A percentile compares a stretch with the other conserved stretches of the same genome.
These are phyloP conservation scores for Pseudopithomyces maydicus DNA, from an alignment of 2,329 filamentous ascomycete species.

Conservation along the genomic window DNA sequence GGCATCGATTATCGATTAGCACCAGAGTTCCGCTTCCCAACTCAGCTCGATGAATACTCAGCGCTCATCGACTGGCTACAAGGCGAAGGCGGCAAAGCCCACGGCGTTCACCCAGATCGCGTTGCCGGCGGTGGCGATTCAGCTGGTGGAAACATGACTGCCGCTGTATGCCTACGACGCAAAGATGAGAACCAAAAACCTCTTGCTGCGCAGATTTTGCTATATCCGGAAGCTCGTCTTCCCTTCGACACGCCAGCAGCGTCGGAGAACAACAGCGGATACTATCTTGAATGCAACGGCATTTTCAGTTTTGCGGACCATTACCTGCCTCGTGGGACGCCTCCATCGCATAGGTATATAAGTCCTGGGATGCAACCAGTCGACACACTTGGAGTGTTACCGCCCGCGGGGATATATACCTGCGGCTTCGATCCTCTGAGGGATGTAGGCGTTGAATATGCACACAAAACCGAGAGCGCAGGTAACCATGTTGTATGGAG, in stretches of 20 bases:
- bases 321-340: not conserved
- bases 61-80: conserved; percentile 36
- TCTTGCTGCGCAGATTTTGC: conserved; percentile 37
- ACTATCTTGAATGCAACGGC: not conserved
- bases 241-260: conserved; percentile 10
- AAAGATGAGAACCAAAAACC: conserved; percentile 29
- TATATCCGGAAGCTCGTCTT: conserved; percentile 41
- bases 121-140: conserved; percentile 42
- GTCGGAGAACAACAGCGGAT: not conserved
- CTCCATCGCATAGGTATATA: not conserved
- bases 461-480: not conserved
- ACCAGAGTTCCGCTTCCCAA: conserved; percentile 39
- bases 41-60: conserved; percentile 42
- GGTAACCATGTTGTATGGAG: not conserved
- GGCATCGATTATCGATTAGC: conserved; percentile 44
- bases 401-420: not conserved
- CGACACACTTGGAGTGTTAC: not conserved
- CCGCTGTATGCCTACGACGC: conserved; percentile 33
- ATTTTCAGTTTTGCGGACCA: not conserved
- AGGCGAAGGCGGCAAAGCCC: conserved; percentile 22
- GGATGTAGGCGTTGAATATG: not conserved
- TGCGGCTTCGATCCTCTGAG: not conserved
- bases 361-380: not conserved
- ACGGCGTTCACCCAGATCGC: conserved; percentile 29
- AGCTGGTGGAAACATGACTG: conserved; percentile 46